phyloP scores from a whole-genome alignment of 345 rosid genomes.

The Eucalyptus erythrocorys region DNA sequence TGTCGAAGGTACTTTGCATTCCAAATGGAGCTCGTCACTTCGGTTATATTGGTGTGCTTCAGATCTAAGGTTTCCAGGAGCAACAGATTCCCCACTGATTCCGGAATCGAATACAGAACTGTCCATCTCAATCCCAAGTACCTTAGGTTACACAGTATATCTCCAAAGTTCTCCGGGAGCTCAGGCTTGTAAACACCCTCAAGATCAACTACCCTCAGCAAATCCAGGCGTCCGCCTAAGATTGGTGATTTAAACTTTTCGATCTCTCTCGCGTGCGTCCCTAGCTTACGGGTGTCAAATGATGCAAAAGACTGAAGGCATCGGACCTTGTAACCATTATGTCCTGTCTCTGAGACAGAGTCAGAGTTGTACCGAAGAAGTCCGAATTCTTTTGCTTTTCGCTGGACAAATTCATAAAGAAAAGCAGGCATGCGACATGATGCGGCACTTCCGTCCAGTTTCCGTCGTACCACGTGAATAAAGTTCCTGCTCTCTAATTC shows the following conservation, averaged over 20 bases:
- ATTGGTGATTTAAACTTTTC: neutral
- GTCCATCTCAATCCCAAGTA: slow-evolving; percentile 20
- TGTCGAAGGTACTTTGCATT: neutral
- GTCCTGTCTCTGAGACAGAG: neutral
- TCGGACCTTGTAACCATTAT: neutral
- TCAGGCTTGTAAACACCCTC: slow-evolving; percentile 15
- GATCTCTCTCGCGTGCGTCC: neutral
- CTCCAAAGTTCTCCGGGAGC: slow-evolving; percentile 3
- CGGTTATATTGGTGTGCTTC: slow-evolving; percentile 17
- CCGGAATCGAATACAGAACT: slow-evolving; percentile 3
- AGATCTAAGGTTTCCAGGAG: slow-evolving; percentile 23
- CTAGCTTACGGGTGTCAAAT: neutral
- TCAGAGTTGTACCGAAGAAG: neutral
- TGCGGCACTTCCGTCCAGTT: slow-evolving; percentile 6
- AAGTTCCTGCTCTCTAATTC: slow-evolving; percentile 3
- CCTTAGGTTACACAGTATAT: neutral
- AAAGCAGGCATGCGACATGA: slow-evolving; percentile 1
- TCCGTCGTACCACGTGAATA: neutral
- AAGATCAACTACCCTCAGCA: slow-evolving; percentile 14
- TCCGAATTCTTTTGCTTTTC: neutral
- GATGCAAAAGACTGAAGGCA: slow-evolving; percentile 7
- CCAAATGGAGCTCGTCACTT: slow-evolving; percentile 8
- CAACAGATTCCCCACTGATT: slow-evolving; percentile 1
- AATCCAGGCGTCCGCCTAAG: accelerated
- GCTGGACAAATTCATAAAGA: neutral